Percentiles rank a stretch among this genome's conserved stretches.
phyloP scores from a whole-genome alignment of 805 yeast genomes.

The Nakazawaea pomicola region DNA sequence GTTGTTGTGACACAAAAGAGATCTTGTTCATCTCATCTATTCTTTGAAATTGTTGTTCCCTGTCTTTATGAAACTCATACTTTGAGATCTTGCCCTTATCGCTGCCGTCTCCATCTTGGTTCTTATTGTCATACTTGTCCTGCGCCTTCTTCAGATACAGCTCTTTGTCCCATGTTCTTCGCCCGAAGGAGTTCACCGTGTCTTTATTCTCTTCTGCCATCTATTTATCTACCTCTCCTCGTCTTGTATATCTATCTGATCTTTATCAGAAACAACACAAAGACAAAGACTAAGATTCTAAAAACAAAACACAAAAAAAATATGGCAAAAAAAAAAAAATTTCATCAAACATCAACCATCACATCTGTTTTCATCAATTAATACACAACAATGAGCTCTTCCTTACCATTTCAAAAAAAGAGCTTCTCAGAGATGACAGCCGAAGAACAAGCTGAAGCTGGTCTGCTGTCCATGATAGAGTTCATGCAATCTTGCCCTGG shows the following conservation, averaged over 20 bases:
- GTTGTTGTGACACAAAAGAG: slow-evolving; percentile 21
- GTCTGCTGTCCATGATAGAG: slow-evolving; percentile 77
- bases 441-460: slow-evolving; percentile 90
- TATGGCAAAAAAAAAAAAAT: background rate
- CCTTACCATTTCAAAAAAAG: too few species aligned
- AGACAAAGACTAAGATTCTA: background rate
- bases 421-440: slow-evolving; percentile 67
- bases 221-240: too few species aligned
- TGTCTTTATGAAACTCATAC: slow-evolving; percentile 18
- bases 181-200: slow-evolving; percentile 32
- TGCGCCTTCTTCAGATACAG: slow-evolving; percentile 51
- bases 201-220: background rate
- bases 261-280: background rate
- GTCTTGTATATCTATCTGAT: too few species aligned
- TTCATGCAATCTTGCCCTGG: slow-evolving; percentile 95
- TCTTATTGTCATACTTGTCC: slow-evolving; percentile 20
- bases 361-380: background rate
- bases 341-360: background rate
- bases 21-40: slow-evolving; percentile 21
- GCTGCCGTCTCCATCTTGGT: slow-evolving; percentile 17
- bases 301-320: background rate
- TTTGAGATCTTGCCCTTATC: slow-evolving; percentile 11
- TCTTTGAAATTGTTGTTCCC: slow-evolving; percentile 20
- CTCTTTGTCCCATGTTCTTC: slow-evolving; percentile 70
- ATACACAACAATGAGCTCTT: slow-evolving; percentile 1